Evolutionary conservation across 2,329 filamentous ascomycete genomes (phyloP), one percentile per base, ranked within the genome.

Genomic region (Scedosporium dehoogii): DNA sequence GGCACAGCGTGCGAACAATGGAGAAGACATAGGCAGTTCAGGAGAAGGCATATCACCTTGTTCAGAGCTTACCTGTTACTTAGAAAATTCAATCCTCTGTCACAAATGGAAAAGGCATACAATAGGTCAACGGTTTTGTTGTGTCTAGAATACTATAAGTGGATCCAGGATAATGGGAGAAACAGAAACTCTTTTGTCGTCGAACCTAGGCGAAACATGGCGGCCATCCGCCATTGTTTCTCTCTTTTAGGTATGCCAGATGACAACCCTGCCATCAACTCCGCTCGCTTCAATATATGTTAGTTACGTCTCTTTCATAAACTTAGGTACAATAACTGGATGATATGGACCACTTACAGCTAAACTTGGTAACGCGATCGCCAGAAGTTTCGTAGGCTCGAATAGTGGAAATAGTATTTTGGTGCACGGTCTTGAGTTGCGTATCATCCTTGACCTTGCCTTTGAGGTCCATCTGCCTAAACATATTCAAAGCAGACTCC

Each of bases 381-480:
- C 83, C 85, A 51, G 80, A 79, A 62, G 83, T 83, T 69, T 92
- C 85, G 72, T 88, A 97, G 21, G 85, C 81, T 53, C 94, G 85
- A 59, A 99, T 79, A 2, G 87, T 96, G 71, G 85, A 91, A 72
- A 99, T 90, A 27, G 92, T 96, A 77, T 99, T 99, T 74, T 99
- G 94, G 76, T 99, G 94, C 57, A 94, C 86, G 10, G 94, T 97
- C 78, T 91, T 94, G 68, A 99, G 81, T 78, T 96, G 90, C 3
- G 92, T 97, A 73, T 97, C 92, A 70, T 96, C 92, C 72, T 91
- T 91, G 62, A 82, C 79, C 77, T 96, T 96, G 65, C 94, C 94
- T 82, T 94, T 96, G 67, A 99, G 82, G 75, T 99, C 94, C 94
- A 99, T 97, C 79, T 97, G 92, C 70, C 87, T 86, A 79, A 99